A percentile compares a stretch with the other conserved stretches of the same genome.
These are phyloP conservation scores for Leccinum griseonigrum DNA, from an alignment of 1,284 basidiomycete species.

Conservation along the genomic window DNA sequence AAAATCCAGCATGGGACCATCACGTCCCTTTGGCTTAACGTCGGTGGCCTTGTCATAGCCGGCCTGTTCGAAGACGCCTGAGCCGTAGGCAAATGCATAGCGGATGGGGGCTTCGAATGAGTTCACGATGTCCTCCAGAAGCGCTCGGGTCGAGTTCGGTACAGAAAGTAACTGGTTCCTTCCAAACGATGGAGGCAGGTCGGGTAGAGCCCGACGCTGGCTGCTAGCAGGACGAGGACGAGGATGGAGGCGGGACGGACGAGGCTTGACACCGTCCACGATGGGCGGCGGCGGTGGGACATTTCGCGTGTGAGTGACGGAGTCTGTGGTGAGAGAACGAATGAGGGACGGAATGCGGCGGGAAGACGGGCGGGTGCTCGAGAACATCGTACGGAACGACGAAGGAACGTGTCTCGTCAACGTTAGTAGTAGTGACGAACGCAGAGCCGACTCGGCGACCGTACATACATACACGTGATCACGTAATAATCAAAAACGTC, in stretches of 20 bases:
- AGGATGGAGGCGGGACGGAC: constrained; percentile 35
- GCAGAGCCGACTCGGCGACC: background rate
- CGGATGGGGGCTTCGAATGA: constrained; percentile 84
- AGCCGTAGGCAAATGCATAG: constrained; percentile 95
- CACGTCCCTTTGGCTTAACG: constrained; percentile 28
- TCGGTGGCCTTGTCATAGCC: constrained; percentile 48
- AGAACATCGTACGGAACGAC: constrained; percentile 25
- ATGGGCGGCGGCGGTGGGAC: constrained; percentile 22
- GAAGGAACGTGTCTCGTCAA: constrained; percentile 12
- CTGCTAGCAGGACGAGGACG: constrained; percentile 50
- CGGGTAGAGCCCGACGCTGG: constrained; percentile 43
- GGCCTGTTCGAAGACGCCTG: constrained; percentile 87
- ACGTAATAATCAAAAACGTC: background rate
- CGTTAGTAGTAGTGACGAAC: constrained; percentile 4
- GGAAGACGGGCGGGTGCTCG: constrained; percentile 14
- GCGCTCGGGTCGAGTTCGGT: constrained; percentile 68
- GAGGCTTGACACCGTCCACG: constrained; percentile 20
- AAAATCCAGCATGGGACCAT: constrained; percentile 88
- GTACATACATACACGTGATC: constrained; percentile 14
- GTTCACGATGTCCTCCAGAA: constrained; percentile 74
- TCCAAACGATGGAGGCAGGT: constrained; percentile 73
- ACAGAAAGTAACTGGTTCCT: constrained; percentile 78
- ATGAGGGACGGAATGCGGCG: constrained; percentile 18
- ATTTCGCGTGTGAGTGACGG: constrained; percentile 20
- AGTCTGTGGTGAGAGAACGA: constrained; percentile 28